phyloP scores from a whole-genome alignment of 2,329 filamentous ascomycete species.

The Lecanoromycetidae sp. region DNA sequence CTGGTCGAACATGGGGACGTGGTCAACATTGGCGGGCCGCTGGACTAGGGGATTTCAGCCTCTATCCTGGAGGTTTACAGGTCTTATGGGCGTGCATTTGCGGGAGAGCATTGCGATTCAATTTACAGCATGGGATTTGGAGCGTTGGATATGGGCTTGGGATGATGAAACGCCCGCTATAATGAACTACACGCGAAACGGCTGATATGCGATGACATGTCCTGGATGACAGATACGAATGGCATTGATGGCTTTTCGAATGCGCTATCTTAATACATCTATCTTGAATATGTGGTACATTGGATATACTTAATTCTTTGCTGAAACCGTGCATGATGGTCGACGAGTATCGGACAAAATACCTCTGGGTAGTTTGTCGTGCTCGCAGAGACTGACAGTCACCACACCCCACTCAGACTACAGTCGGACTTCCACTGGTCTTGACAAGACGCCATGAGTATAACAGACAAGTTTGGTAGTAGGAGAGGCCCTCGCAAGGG shows the following conservation, averaged over 20 bases:
- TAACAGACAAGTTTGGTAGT: too few relatives aligned
- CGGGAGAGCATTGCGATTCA: neutral
- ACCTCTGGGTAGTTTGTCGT: too few relatives aligned
- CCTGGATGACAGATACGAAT: neutral
- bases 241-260: neutral
- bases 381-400: too few relatives aligned
- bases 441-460: too few relatives aligned
- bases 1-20: constrained; percentile 23
- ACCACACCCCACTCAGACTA: too few relatives aligned
- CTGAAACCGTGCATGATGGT: too few relatives aligned
- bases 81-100: neutral
- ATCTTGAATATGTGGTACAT: neutral
- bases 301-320: too few relatives aligned
- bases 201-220: neutral
- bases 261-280: neutral
- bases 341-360: too few relatives aligned
- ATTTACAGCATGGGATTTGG: neutral
- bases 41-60: too few relatives aligned
- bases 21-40: neutral
- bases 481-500: too few relatives aligned
- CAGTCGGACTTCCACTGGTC: too few relatives aligned
- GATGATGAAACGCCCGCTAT: constrained; percentile 6
- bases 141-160: neutral
- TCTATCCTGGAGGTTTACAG: neutral
- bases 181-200: neutral